A percentile compares a stretch with the other conserved stretches of the same genome.
Evolutionary conservation across 2,329 filamentous ascomycete genomes (phyloP).

Genomic region (Falciphora oryzae): DNA sequence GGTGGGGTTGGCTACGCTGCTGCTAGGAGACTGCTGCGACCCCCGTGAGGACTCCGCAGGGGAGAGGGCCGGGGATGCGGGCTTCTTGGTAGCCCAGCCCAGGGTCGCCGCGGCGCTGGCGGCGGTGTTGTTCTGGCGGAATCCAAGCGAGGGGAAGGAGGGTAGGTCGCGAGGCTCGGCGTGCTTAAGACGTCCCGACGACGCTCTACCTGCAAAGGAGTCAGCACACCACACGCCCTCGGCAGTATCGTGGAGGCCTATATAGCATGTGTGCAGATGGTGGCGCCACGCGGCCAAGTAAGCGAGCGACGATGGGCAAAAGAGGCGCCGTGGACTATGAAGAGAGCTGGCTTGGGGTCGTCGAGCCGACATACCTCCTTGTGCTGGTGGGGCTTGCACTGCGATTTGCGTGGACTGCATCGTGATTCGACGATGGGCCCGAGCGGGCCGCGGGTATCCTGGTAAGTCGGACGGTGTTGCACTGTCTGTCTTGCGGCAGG

Average conservation of each 20-base stretch:
- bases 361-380: slow-evolving; percentile 5
- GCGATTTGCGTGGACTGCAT: slow-evolving; percentile 10
- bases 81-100: slow-evolving; percentile 62
- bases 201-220: neutral
- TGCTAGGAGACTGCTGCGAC: slow-evolving; percentile 41
- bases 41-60: neutral
- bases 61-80: slow-evolving; percentile 47
- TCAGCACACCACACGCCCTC: slow-evolving; percentile 1
- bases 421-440: slow-evolving; percentile 3
- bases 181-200: slow-evolving; percentile 54
- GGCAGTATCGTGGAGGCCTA: neutral
- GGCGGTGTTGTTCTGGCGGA: slow-evolving; percentile 51
- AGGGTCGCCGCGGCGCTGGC: slow-evolving; percentile 70
- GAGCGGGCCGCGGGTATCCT: neutral
- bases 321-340: slow-evolving; percentile 19
- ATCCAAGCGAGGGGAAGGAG: slow-evolving; percentile 63
- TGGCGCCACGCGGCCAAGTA: neutral
- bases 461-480: neutral
- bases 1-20: neutral
- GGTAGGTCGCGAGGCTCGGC: slow-evolving; percentile 68
- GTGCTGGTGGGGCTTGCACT: slow-evolving; percentile 8
- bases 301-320: neutral
- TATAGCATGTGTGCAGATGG: neutral
- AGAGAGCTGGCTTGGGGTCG: slow-evolving; percentile 16
- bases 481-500: neutral